A percentile compares a stretch with the other conserved stretches of the same genome.
These are phyloP conservation scores for Flaveria trinervia DNA, from an alignment of 129 eudicot genomes.

Conservation along the genomic window DNA sequence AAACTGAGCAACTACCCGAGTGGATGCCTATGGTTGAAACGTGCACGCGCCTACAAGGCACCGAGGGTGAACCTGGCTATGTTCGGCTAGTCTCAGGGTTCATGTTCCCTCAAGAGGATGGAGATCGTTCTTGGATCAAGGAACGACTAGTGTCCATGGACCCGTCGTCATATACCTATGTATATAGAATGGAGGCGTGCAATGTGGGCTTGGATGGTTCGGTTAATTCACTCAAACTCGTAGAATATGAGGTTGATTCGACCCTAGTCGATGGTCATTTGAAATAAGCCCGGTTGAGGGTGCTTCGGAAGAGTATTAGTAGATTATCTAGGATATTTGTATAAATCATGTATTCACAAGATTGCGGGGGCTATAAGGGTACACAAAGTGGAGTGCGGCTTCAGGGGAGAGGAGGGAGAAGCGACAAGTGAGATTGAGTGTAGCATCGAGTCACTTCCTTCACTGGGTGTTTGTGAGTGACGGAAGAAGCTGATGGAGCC, in stretches of 20 bases:
- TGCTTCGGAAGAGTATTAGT: conserved; percentile 53
- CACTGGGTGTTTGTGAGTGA: too few relatives aligned
- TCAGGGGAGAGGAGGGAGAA: too few relatives aligned
- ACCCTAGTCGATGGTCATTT: conserved; percentile 67
- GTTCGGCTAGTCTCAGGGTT: conserved; percentile 70
- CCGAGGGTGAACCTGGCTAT: conserved; percentile 62
- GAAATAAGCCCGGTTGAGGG: conserved; percentile 62
- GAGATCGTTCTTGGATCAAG: conserved; percentile 79
- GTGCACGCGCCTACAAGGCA: conserved; percentile 60
- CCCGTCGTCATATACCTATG: conserved; percentile 36
- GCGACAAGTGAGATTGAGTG: too few relatives aligned
- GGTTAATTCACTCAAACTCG: conserved; percentile 53
- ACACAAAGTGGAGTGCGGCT: too few relatives aligned
- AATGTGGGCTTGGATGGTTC: conserved; percentile 78
- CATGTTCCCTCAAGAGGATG: conserved; percentile 74
- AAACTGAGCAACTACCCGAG: conserved; percentile 45
- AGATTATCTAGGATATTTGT: conserved; percentile 64
- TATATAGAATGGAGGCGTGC: conserved; percentile 60
- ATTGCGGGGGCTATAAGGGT: conserved; percentile 45
- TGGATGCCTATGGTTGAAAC: conserved; percentile 88
- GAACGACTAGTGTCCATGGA: conserved; percentile 58
- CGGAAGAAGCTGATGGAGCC: too few relatives aligned
- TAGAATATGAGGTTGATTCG: conserved; percentile 57
- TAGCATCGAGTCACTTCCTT: too few relatives aligned
- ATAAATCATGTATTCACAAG: conserved; percentile 71